phyloP scores from a whole-genome alignment of 1,284 basidiomycete species.

The Tilletia indica region DNA sequence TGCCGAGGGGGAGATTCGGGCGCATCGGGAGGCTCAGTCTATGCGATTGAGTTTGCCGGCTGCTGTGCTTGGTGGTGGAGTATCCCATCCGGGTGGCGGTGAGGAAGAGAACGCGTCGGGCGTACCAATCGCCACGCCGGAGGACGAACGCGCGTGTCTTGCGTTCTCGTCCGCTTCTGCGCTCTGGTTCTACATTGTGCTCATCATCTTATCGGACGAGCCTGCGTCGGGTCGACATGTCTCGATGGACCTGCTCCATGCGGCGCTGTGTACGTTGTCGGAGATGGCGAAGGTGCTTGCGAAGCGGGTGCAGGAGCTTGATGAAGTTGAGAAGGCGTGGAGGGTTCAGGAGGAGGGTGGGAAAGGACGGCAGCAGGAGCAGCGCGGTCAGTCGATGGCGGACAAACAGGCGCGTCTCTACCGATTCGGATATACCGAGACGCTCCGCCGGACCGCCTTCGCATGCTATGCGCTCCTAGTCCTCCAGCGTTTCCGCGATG shows the following conservation, averaged over 20 bases:
- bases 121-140: background rate
- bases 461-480: slow-evolving; percentile 45
- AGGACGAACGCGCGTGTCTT: slow-evolving; percentile 22
- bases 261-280: slow-evolving; percentile 33
- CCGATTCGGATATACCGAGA: slow-evolving; percentile 34
- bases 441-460: slow-evolving; percentile 43
- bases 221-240: slow-evolving; percentile 33
- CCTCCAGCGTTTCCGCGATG: slow-evolving; percentile 44
- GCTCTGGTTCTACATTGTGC: slow-evolving; percentile 46
- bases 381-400: slow-evolving; percentile 16
- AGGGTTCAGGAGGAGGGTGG: background rate
- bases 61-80: background rate
- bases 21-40: background rate
- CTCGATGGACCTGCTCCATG: slow-evolving; percentile 32
- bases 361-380: background rate
- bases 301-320: slow-evolving; percentile 14
- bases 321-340: background rate
- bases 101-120: background rate
- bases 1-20: background rate
- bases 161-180: slow-evolving; percentile 36
- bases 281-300: slow-evolving; percentile 32
- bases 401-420: slow-evolving; percentile 17
- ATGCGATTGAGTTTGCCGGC: background rate
- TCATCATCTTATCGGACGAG: slow-evolving; percentile 40
- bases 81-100: background rate